A percentile compares a stretch with the other conserved stretches of the same genome.
Evolutionary conservation across 78 protist species (phyloP).

Genomic region (Andalucia godoyi): DNA sequence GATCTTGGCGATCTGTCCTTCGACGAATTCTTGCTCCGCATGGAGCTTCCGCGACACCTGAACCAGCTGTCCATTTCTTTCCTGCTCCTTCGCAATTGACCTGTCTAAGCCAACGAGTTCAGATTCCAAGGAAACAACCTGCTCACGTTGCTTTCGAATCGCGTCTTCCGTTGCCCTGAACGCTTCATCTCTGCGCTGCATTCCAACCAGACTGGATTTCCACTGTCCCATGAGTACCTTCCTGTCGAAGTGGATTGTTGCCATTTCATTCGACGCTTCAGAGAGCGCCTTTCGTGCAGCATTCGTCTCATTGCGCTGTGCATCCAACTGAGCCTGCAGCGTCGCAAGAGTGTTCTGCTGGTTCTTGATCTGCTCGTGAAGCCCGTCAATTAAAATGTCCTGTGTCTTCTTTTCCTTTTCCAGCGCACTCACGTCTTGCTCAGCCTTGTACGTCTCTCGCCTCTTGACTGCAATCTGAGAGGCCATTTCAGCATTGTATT

Average conservation of each 20-base stretch:
- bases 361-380: slow-evolving; percentile 11
- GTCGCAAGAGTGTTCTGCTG: slow-evolving; percentile 15
- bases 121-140: slow-evolving; percentile 3
- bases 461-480: slow-evolving; percentile 27
- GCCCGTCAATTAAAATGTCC: slow-evolving; percentile 18
- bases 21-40: not conserved
- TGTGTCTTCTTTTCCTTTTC: slow-evolving; percentile 23
- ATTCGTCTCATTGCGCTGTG: slow-evolving; percentile 32
- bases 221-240: slow-evolving; percentile 33
- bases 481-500: slow-evolving; percentile 20
- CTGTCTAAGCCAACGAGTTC: slow-evolving; percentile 15
- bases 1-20: not conserved
- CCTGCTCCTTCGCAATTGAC: slow-evolving; percentile 14
- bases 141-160: slow-evolving; percentile 21
- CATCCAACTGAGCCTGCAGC: slow-evolving; percentile 24
- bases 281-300: slow-evolving; percentile 13
- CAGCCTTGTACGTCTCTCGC: slow-evolving; percentile 47
- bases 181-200: slow-evolving; percentile 50
- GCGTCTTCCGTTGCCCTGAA: slow-evolving; percentile 23
- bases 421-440: slow-evolving; percentile 14
- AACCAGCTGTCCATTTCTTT: not conserved
- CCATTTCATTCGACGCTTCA: slow-evolving; percentile 34
- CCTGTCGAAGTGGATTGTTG: slow-evolving; percentile 20
- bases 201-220: slow-evolving; percentile 24
- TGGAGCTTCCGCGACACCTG: slow-evolving; percentile 5